These are phyloP conservation scores for Aspergillus hancockii DNA, from an alignment of 495 filamentous ascomycete genomes.

Conservation along the genomic window DNA sequence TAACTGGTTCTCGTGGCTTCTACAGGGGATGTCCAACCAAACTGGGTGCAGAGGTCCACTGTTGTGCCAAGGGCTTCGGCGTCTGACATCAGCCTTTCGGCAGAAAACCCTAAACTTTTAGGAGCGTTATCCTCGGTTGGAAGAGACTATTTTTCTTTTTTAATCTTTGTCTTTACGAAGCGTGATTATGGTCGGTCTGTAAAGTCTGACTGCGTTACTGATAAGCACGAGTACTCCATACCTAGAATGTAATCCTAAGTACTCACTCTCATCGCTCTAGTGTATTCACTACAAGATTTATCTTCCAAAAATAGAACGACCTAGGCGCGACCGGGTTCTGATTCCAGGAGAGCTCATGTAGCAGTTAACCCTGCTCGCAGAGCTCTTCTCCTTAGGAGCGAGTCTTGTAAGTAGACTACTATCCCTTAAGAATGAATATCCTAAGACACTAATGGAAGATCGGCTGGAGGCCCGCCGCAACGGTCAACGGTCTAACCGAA, in stretches of 20 bases:
- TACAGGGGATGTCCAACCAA: background rate
- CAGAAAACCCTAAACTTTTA: background rate
- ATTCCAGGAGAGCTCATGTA: background rate
- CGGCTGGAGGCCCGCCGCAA: slow-evolving; percentile 13
- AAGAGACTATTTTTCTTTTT: too few species aligned
- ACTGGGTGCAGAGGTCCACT: background rate
- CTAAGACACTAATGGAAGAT: slow-evolving; percentile 5
- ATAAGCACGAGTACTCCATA: too few species aligned
- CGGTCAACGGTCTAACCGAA: slow-evolving; percentile 6
- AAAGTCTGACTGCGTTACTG: background rate
- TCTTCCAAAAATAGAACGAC: background rate
- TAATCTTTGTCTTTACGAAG: too few species aligned
- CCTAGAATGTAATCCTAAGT: too few species aligned
- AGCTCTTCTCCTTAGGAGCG: background rate
- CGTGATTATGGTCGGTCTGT: background rate
- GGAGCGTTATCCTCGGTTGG: background rate
- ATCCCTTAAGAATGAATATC: background rate
- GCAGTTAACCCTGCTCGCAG: background rate
- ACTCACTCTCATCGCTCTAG: background rate
- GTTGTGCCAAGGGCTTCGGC: background rate
- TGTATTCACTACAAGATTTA: too few species aligned
- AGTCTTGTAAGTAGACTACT: too few species aligned
- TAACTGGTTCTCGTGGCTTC: background rate
- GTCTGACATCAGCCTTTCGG: background rate
- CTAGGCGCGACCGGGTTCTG: background rate